Conservation (phyloP, 805 yeast species). For the Dipodascus geniculatus region DNA sequence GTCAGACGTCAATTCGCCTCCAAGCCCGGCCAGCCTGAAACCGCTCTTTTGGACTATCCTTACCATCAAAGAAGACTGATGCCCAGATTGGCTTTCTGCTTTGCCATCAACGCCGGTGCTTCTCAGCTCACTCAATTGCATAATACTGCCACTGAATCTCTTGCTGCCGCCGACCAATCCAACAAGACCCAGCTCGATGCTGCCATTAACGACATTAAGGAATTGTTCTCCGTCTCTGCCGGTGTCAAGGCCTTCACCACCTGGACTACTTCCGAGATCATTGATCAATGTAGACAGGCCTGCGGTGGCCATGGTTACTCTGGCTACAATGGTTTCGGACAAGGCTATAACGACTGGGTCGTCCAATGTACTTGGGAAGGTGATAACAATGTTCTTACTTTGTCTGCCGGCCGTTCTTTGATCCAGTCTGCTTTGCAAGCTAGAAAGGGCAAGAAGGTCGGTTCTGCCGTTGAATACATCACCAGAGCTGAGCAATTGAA, state of each 20-base stretch:
- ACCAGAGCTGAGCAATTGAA: slow-evolving; percentile 15
- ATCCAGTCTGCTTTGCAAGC: slow-evolving; percentile 36
- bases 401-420: slow-evolving; percentile 73
- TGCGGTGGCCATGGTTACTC: slow-evolving; percentile 97
- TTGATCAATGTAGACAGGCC: slow-evolving; percentile 84
- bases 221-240: slow-evolving; percentile 73
- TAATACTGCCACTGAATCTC: slow-evolving; percentile 28
- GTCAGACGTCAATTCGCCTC: slow-evolving; percentile 77
- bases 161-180: slow-evolving; percentile 31
- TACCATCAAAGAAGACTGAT: slow-evolving; percentile 79
- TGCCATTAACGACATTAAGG: slow-evolving; percentile 51
- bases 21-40: slow-evolving; percentile 39
- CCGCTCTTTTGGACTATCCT: slow-evolving; percentile 74
- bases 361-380: slow-evolving; percentile 99
- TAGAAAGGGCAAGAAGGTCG: slow-evolving; percentile 34
- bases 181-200: slow-evolving; percentile 36
- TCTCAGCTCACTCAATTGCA: slow-evolving; percentile 45
- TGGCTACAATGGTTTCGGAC: slow-evolving; percentile 83
- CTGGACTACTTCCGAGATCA: slow-evolving; percentile 69
- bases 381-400: slow-evolving; percentile 78
- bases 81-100: slow-evolving; percentile 74
- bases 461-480: slow-evolving; percentile 36
- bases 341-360: slow-evolving; percentile 86
- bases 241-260: slow-evolving; percentile 83
- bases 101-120: slow-evolving; percentile 64